Base-by-base conservation (phyloP, 2,329 filamentous ascomycete genomes). In the Lasiodiplodia sp. region DNA sequence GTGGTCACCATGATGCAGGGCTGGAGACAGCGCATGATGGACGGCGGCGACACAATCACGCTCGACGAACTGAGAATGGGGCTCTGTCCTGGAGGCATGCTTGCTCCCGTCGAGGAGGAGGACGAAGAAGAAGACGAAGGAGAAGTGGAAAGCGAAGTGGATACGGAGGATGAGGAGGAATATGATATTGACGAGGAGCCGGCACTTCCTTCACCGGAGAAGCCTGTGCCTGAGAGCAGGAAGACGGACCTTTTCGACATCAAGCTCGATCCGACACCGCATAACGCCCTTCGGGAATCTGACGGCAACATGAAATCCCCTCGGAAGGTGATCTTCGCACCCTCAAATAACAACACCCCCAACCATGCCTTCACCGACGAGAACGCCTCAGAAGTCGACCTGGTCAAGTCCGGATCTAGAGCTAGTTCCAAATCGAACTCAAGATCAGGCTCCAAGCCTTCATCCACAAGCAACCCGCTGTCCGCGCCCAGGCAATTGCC, bases 1-100 rank as follows among this genome's bases (percentile, higher is more conserved):
- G 93, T 96, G 0, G 90, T 98, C 14, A 86, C 89, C 44, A 88
- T 99, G 81, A 97, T 99, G 83, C 93, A 97, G 72, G 90, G 92
- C 40, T 98, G 96, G 95, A 90, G 94, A 70, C 91, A 89, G 77
- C 87, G 93, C 52, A 93, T 97, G 87, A 88, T 88, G 18, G 86
- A 85, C 64, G 89, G 87, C 71, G 91, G 91, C 5, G 86, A 89
- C 69, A 88, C 90, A 0, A 88, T 95, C 72, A 89, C 92, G 73
- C 78, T 86, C 21, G 83, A 85, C 18, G 85, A 85, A 71, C 75
- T 86, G 49, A 89, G 88, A 76, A 88, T 89, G 84, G 91, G 92
- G 1, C 76, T 85, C 47, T 81, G 81, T 0, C 79, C 94, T 49
- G 86, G 87, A 6, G 82, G 90, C 21, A 75, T 81, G 60, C 70